Base-by-base conservation (phyloP, 1,284 basidiomycete genomes). In the Uromyces viciae-fabae region DNA sequence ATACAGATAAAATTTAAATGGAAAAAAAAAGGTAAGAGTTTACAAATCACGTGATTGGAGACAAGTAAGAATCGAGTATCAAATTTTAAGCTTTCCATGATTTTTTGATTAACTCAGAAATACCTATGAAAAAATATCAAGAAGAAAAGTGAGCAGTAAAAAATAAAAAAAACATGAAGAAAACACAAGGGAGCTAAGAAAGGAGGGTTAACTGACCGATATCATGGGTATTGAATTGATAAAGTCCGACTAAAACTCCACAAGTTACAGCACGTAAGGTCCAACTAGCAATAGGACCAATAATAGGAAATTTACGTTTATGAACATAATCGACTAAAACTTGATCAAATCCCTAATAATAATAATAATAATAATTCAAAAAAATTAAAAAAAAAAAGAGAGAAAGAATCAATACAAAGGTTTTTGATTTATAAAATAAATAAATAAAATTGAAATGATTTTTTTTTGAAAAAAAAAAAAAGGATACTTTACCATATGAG, bases 211-310 rank as follows among this genome's bases (percentile, higher is more conserved):
- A 88, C 91, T 83, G 83, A 94, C 95, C 95, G 84, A 98, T 91
- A 85, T 98, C 96, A 86, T 95, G 94, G 60, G 95, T 97, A 89
- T 97, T 96, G 89, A 97, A 97, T 87, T 95, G 92, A 88, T 98
- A 99, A 5, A 98, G 89, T 56, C 97, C 96, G 83, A 94, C 91
- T 78, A 97, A 89, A 19, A 92, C 91, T n/a, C 91, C 92, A 58
- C 93, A 90, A 40, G 96, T 98, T 3, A 91, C 88, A 19, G 90
- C 87, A 76, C 94, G 90, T 81, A 98, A 88, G 9, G 88, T 86
- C 95, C 96, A 98, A 42, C 88, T 90, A 33, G 87, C 84, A 76
- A 92, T 82, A 1, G 89, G 90, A 22, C 94, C 95, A 81, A 94
- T 82, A 64, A 91, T 84, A 38, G 93, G 93, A 90, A 93, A 97